Percentiles rank a stretch among this genome's conserved stretches.
Conservation (phyloP, 495 filamentous ascomycete species). For the Trichocladium antarcticum region DNA sequence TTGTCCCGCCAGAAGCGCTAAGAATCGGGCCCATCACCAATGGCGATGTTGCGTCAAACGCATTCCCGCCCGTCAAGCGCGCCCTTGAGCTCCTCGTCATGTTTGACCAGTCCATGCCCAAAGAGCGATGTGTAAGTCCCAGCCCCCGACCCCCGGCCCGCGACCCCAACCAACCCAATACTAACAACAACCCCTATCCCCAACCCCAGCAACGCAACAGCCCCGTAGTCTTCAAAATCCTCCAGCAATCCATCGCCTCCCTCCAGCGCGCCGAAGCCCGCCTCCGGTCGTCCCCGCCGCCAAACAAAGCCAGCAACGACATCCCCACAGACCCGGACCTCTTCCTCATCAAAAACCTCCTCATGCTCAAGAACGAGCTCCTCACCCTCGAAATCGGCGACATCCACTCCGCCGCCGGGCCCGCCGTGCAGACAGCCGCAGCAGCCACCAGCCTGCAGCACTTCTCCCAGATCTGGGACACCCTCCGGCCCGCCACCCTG, state of each 20-base stretch:
- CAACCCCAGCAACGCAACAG: conserved; percentile 39
- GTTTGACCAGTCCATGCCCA: conserved; percentile 58
- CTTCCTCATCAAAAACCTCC: conserved; percentile 83
- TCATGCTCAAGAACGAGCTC: conserved; percentile 83
- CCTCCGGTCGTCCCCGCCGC: conserved; percentile 29
- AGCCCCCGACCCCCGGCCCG: too few relatives aligned
- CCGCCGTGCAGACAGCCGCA: neutral
- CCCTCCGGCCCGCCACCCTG: conserved; percentile 45
- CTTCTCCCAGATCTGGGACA: conserved; percentile 67
- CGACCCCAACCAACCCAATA: conserved; percentile 2
- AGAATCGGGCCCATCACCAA: conserved; percentile 31
- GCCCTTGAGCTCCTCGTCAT: conserved; percentile 73
- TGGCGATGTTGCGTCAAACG: conserved; percentile 46
- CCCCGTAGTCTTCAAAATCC: conserved; percentile 37
- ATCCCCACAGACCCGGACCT: conserved; percentile 56
- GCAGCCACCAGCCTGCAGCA: conserved; percentile 34
- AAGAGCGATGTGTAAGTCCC: conserved; percentile 58
- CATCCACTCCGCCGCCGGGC: conserved; percentile 55
- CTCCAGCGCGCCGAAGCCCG: conserved; percentile 45
- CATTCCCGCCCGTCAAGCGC: conserved; percentile 53
- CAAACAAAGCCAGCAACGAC: conserved; percentile 11
- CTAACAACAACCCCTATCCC: conserved; percentile 35
- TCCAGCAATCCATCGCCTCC: conserved; percentile 36
- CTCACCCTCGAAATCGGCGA: conserved; percentile 89
- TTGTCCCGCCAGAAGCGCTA: conserved; percentile 31